phyloP scores from a whole-genome alignment of 176 grass and related monocot species.

The Puya raimondii region DNA sequence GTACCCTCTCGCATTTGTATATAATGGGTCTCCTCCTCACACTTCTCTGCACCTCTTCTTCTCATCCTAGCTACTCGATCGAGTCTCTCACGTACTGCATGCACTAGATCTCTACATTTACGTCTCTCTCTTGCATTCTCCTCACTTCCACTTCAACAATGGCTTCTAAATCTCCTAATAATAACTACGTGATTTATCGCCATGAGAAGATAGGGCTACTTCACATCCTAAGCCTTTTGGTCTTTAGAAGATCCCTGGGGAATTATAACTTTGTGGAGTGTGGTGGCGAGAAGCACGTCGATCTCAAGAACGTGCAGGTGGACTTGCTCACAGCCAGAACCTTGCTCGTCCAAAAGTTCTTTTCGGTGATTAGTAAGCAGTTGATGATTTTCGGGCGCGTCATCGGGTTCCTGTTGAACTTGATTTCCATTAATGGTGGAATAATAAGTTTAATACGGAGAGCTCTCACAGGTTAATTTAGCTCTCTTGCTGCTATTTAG shows the following conservation, averaged over 20 bases:
- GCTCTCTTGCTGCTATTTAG: not conserved
- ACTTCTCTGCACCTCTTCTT: no score
- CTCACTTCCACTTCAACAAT: not conserved
- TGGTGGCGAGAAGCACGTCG: constrained; percentile 13
- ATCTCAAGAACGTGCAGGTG: constrained; percentile 6
- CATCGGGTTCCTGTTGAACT: constrained; percentile 47
- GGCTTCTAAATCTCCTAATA: not conserved
- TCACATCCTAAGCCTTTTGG: constrained; percentile 44
- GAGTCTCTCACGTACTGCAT: no score
- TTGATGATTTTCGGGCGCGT: constrained; percentile 17
- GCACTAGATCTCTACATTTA: no score
- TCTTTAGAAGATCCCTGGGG: constrained; percentile 24
- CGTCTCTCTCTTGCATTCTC: no score
- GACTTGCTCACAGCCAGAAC: constrained; percentile 28
- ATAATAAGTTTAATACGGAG: constrained; percentile 40
- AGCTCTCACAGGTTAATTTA: constrained; percentile 1
- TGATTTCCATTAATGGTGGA: constrained; percentile 51
- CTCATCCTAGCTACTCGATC: no score
- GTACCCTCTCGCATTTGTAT: no score
- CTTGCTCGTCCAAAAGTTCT: constrained; percentile 31
- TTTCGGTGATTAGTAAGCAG: constrained; percentile 14
- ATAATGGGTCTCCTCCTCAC: no score
- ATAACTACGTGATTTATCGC: constrained; percentile 30
- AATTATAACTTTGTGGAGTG: constrained; percentile 34
- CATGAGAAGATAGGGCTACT: constrained; percentile 42